phyloP scores from a whole-genome alignment of 345 rosid species.

The Eucalyptus curtisii region DNA sequence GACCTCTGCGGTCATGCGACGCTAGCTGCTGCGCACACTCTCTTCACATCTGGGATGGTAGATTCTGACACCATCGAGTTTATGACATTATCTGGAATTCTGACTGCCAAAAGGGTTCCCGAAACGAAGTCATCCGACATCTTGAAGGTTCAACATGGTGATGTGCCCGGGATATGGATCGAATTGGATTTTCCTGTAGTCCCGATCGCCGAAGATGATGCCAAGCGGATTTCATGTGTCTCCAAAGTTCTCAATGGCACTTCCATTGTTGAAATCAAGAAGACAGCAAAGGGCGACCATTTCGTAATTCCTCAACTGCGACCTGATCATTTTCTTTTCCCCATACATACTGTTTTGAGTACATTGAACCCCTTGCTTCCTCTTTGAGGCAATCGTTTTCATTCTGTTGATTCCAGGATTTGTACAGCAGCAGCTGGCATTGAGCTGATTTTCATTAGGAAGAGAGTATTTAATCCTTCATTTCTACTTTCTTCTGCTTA shows the following conservation, averaged over 20 bases:
- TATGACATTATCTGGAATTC: slow-evolving; percentile 51
- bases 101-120: slow-evolving; percentile 48
- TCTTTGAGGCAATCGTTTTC: neutral
- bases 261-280: no score
- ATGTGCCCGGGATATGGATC: neutral
- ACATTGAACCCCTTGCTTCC: neutral
- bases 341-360: no score
- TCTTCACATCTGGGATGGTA: slow-evolving; percentile 42
- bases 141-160: slow-evolving; percentile 8
- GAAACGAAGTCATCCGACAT: neutral
- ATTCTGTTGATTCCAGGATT: neutral
- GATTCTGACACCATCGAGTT: slow-evolving; percentile 47
- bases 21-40: slow-evolving; percentile 66
- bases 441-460: neutral
- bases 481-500: neutral
- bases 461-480: neutral
- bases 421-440: neutral
- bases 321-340: no score
- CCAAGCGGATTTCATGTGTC: no score
- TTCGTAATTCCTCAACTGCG: no score
- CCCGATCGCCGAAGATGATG: no score
- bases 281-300: no score
- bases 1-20: slow-evolving; percentile 84
- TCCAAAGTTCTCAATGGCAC: no score
- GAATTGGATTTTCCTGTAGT: no score